Conservation (phyloP, 306 rosid genomes). For the Cercis canadensis region DNA sequence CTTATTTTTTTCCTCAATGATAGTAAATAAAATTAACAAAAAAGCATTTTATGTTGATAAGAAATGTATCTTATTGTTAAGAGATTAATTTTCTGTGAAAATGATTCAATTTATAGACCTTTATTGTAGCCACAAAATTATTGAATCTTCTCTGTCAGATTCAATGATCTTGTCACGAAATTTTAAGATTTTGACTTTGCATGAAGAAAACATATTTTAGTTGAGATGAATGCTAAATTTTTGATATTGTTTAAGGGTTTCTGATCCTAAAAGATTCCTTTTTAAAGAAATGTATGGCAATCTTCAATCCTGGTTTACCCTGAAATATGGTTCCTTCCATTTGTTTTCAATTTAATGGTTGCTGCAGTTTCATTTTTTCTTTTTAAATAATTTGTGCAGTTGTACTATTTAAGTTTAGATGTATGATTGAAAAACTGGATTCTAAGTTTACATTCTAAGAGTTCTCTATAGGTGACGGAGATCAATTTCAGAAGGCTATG, state of each 20-base stretch:
- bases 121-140: neutral
- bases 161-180: neutral
- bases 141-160: neutral
- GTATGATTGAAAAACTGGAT: slow-evolving; percentile 35
- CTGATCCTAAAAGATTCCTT: too few relatives aligned
- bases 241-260: too few relatives aligned
- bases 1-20: neutral
- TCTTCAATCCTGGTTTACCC: slow-evolving; percentile 17
- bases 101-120: neutral
- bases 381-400: neutral
- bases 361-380: too few relatives aligned
- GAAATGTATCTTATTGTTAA: neutral
- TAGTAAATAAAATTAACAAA: neutral
- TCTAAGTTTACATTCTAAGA: slow-evolving; percentile 27
- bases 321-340: slow-evolving; percentile 10
- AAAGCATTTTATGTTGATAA: neutral
- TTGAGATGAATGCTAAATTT: too few relatives aligned
- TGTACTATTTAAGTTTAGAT: slow-evolving; percentile 25
- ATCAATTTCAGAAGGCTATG: slow-evolving; percentile 83
- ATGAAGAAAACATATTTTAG: neutral
- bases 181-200: neutral
- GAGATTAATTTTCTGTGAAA: neutral
- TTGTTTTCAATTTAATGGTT: slow-evolving; percentile 15
- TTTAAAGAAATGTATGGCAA: neutral
- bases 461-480: slow-evolving; percentile 79